A percentile compares a stretch with the other conserved stretches of the same genome.
Conservation (phyloP, 257 asterid genomes). For the Nemophila menziesii region DNA sequence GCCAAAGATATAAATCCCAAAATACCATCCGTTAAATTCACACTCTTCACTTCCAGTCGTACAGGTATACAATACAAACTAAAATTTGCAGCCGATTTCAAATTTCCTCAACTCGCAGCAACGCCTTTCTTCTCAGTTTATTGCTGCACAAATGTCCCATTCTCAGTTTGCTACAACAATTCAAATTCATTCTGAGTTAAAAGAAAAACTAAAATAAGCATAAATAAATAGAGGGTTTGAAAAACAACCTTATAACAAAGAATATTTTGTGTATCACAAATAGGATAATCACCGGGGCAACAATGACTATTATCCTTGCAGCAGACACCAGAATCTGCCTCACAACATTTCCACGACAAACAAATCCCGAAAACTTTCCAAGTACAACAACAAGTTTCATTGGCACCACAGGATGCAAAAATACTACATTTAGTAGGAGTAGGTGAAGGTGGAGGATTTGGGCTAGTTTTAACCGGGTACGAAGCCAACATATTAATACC, state of each 20-base stretch:
- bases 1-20: background rate
- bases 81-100: background rate
- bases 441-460: slow-evolving; percentile 81
- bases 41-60: background rate
- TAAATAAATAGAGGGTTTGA: background rate
- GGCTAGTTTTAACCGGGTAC: slow-evolving; percentile 75
- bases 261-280: slow-evolving; percentile 45
- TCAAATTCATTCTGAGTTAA: background rate
- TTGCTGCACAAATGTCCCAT: slow-evolving; percentile 40
- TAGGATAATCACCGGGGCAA: slow-evolving; percentile 75
- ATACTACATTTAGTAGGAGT: slow-evolving; percentile 51
- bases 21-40: background rate
- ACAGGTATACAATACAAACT: background rate
- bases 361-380: slow-evolving; percentile 55
- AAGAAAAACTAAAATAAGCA: background rate
- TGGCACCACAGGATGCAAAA: slow-evolving; percentile 49
- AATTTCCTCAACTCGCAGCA: slow-evolving; percentile 14
- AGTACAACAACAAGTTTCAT: slow-evolving; percentile 86
- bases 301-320: slow-evolving; percentile 58
- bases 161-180: slow-evolving; percentile 47
- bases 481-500: slow-evolving; percentile 82
- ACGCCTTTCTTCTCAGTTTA: slow-evolving; percentile 18
- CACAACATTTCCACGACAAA: slow-evolving; percentile 75
- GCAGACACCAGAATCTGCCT: slow-evolving; percentile 58
- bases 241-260: slow-evolving; percentile 57